A percentile compares a stretch with the other conserved stretches of the same genome.
phyloP scores from a whole-genome alignment of 305 asterid species.

The Vinca major region DNA sequence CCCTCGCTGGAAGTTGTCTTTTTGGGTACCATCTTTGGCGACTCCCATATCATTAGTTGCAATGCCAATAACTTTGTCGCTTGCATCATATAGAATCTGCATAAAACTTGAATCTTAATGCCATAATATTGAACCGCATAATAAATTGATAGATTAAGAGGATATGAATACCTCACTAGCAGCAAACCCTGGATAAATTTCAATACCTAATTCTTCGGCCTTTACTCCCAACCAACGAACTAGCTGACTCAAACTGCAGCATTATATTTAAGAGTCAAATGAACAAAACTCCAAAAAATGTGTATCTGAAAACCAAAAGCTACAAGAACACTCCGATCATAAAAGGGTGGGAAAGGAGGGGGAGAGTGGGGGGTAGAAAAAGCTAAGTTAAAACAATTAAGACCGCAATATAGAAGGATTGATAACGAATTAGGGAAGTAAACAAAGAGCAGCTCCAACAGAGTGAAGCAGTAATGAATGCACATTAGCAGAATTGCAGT shows the following conservation, averaged over 20 bases:
- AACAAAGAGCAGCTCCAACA: background rate
- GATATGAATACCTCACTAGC: conserved; percentile 73
- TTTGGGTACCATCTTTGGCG: conserved; percentile 79
- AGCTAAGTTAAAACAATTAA: background rate
- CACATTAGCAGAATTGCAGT: background rate
- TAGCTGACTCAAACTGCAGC: conserved; percentile 80
- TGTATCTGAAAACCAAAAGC: background rate
- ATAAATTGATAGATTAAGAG: background rate
- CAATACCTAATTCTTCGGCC: conserved; percentile 98
- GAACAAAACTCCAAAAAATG: conserved; percentile 10
- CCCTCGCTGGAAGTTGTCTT: conserved; percentile 81
- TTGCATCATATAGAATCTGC: conserved; percentile 61
- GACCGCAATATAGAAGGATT: background rate
- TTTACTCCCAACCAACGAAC: conserved; percentile 89
- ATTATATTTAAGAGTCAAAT: conserved; percentile 22
- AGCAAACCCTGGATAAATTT: conserved; percentile 97
- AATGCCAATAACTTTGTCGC: conserved; percentile 69
- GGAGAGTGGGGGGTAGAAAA: background rate
- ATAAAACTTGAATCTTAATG: background rate
- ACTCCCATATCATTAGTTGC: conserved; percentile 99
- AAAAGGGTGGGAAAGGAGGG: background rate
- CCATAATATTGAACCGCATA: background rate
- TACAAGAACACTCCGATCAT: background rate
- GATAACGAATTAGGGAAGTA: background rate
- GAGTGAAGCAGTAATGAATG: background rate